Conservation (phyloP, 129 eudicot genomes). For the Chrysanthemum seticuspe region DNA sequence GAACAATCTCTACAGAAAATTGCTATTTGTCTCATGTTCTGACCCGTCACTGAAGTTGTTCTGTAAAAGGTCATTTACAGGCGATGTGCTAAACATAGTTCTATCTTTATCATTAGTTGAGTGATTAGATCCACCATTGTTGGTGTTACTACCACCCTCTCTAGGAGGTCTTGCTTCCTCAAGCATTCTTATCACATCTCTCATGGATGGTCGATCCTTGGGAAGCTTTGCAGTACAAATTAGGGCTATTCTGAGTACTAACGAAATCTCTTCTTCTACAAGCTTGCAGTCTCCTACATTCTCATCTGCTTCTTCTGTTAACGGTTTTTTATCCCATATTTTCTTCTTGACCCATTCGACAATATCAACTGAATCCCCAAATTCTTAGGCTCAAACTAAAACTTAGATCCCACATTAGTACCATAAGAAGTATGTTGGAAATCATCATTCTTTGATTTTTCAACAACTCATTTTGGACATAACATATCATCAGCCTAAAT, state of each 20-base stretch:
- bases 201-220: slow-evolving; percentile 87
- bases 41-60: slow-evolving; percentile 12
- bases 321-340: slow-evolving; percentile 45
- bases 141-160: slow-evolving; percentile 56
- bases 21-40: neutral
- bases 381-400: slow-evolving; percentile 17
- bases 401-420: no score
- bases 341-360: slow-evolving; percentile 72
- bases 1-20: slow-evolving; percentile 20
- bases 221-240: slow-evolving; percentile 80
- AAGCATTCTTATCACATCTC: slow-evolving; percentile 92
- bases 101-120: slow-evolving; percentile 40
- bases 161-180: slow-evolving; percentile 89
- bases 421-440: no score
- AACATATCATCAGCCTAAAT: no score
- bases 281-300: slow-evolving; percentile 60
- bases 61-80: slow-evolving; percentile 55
- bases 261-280: slow-evolving; percentile 88
- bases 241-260: slow-evolving; percentile 77
- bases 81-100: slow-evolving; percentile 67
- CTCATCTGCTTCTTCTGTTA: slow-evolving; percentile 63
- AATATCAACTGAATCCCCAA: slow-evolving; percentile 66
- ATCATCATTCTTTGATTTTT: no score
- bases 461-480: no score
- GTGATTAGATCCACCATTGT: slow-evolving; percentile 30